Conservation (phyloP, 441 rosid species). For the Macaranga tanarius region DNA sequence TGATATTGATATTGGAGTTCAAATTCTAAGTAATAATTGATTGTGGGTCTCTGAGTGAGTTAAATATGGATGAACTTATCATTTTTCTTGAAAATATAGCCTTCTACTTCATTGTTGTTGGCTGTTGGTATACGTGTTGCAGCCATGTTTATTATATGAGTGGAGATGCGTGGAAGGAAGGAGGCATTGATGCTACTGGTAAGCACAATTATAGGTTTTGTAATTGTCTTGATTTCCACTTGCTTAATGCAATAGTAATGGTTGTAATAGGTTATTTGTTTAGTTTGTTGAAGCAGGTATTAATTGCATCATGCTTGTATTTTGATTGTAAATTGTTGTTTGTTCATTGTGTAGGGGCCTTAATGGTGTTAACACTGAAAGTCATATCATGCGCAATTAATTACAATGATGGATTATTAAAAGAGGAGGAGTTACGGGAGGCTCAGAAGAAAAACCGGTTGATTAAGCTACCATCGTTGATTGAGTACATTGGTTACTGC, state of each 20-base stretch:
- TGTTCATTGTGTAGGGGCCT: conserved; percentile 55
- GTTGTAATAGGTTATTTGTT: not conserved
- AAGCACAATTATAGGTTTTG: conserved; percentile 28
- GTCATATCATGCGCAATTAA: conserved; percentile 89
- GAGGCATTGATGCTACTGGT: conserved; percentile 98
- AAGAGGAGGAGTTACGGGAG: conserved; percentile 76
- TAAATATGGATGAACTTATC: conserved; percentile 1
- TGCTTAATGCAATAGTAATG: not conserved
- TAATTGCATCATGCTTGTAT: conserved; percentile 1
- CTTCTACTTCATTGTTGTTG: conserved; percentile 32
- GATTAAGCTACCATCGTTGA: conserved; percentile 63
- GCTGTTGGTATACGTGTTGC: conserved; percentile 37
- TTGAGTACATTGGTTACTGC: conserved; percentile 88
- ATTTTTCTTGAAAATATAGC: not conserved
- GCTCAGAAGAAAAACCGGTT: conserved; percentile 80
- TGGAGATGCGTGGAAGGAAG: conserved; percentile 99
- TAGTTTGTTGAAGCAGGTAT: not conserved
- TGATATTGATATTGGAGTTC: not conserved
- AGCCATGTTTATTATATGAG: conserved; percentile 98
- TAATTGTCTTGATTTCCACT: conserved; percentile 6
- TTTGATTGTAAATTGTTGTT: conserved; percentile 10
- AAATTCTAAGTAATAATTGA: not conserved
- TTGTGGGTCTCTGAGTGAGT: not conserved
- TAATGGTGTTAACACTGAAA: conserved; percentile 92
- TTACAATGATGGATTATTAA: conserved; percentile 76